A percentile compares a stretch with the other conserved stretches of the same genome.
Evolutionary conservation across 179 eudicot species (phyloP).

Genomic region (Silene coronaria): DNA sequence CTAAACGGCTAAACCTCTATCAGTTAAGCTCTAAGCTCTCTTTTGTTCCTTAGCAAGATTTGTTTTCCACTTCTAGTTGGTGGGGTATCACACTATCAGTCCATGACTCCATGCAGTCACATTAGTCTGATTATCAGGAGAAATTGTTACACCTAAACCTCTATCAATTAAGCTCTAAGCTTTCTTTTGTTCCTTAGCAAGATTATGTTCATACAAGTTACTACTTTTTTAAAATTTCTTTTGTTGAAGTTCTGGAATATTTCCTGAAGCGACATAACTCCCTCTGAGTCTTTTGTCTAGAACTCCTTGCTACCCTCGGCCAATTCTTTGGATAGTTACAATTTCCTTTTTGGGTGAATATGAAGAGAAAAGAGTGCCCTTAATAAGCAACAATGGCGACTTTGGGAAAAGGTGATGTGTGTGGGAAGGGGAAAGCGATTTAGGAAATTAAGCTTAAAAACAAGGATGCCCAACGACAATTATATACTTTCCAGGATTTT

Average conservation of each 20-base stretch:
- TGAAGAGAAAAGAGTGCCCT: background rate
- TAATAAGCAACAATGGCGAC: background rate
- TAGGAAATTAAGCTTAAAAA: too few species aligned
- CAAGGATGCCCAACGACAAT: too few species aligned
- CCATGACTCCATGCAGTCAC: conserved; percentile 1
- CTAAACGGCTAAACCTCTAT: background rate
- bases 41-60: background rate
- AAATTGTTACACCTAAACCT: background rate
- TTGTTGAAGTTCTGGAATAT: background rate
- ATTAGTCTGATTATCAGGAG: background rate
- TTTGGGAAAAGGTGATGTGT: background rate
- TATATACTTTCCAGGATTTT: too few species aligned
- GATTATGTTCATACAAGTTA: background rate
- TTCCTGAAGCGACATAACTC: background rate
- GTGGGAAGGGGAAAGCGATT: background rate
- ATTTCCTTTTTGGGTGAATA: too few species aligned
- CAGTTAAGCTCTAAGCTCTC: background rate
- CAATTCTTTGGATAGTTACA: too few species aligned
- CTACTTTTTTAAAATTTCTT: background rate
- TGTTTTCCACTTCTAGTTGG: too few species aligned
- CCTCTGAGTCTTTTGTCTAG: too few species aligned
- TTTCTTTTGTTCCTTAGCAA: background rate
- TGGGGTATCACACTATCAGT: too few species aligned
- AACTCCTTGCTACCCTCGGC: background rate
- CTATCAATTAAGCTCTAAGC: background rate